Percentiles rank a stretch among this genome's conserved stretches.
Conservation (phyloP, 179 eudicot genomes). For the Amaranthus tricolor region DNA sequence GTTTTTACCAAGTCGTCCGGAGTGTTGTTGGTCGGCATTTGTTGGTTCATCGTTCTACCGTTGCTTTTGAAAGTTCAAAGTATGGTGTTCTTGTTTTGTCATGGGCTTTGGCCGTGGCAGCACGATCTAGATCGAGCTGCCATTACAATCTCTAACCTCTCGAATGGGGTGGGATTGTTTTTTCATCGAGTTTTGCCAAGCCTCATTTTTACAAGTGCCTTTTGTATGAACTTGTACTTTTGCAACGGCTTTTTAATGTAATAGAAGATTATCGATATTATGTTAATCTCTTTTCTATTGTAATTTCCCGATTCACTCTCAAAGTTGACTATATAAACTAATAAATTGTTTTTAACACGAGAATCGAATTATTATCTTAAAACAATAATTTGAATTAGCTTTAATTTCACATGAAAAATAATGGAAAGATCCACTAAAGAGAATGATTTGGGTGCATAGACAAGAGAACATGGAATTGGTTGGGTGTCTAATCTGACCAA, state of each 20-base stretch:
- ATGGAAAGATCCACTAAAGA: too few species aligned
- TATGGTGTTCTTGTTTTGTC: constrained; percentile 31
- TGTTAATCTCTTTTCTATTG: background rate
- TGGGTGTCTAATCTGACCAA: constrained; percentile 4
- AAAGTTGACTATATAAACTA: too few species aligned
- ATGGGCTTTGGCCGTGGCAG: constrained; percentile 61
- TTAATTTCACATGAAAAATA: too few species aligned
- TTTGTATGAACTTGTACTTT: constrained; percentile 23
- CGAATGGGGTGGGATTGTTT: constrained; percentile 23
- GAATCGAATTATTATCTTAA: too few species aligned
- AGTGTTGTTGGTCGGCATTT: constrained; percentile 19
- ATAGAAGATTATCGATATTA: constrained; percentile 24
- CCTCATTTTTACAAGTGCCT: constrained; percentile 52
- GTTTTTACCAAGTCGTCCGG: constrained; percentile 34
- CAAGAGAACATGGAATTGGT: constrained; percentile 13
- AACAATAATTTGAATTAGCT: too few species aligned
- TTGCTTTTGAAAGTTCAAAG: constrained; percentile 44
- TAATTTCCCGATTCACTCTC: background rate
- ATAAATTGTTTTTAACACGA: too few species aligned
- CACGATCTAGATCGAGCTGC: constrained; percentile 36
- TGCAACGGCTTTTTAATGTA: constrained; percentile 20
- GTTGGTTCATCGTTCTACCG: constrained; percentile 1
- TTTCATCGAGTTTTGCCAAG: constrained; percentile 44
- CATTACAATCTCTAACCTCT: constrained; percentile 40
- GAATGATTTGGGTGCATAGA: background rate